Percentiles rank a stretch among this genome's conserved stretches.
Evolutionary conservation across 2,329 filamentous ascomycete species (phyloP).

Genomic region (Claviceps arundinis): DNA sequence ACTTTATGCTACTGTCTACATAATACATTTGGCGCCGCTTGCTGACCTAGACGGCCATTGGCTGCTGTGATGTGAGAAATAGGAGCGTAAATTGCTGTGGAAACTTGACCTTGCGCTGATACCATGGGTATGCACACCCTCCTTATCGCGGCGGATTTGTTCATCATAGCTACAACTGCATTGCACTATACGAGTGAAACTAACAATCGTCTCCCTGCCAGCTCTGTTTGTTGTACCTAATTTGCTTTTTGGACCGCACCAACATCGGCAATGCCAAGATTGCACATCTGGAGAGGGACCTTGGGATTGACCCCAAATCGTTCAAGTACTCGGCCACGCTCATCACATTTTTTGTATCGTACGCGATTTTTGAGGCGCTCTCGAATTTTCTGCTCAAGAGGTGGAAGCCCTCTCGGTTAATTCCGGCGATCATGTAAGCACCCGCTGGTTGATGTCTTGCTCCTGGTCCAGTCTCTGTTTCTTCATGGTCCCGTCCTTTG

Average conservation of each 20-base stretch:
- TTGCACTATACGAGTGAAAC: too few species aligned
- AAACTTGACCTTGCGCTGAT: conserved; percentile 49
- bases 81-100: conserved; percentile 50
- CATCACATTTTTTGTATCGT: conserved; percentile 79
- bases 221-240: conserved; percentile 59
- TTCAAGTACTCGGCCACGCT: conserved; percentile 60
- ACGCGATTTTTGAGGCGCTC: conserved; percentile 63
- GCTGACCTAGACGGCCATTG: background rate
- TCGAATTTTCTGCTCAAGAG: conserved; percentile 73
- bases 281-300: conserved; percentile 26
- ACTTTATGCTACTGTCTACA: too few species aligned
- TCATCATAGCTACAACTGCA: too few species aligned
- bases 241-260: conserved; percentile 62
- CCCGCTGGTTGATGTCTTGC: background rate
- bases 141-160: too few species aligned
- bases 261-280: conserved; percentile 65
- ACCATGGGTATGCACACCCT: conserved; percentile 33
- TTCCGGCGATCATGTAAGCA: conserved; percentile 64
- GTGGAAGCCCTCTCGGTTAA: conserved; percentile 62
- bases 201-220: conserved; percentile 7
- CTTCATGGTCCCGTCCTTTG: too few species aligned
- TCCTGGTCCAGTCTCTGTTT: background rate
- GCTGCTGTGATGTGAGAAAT: background rate
- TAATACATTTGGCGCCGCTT: too few species aligned
- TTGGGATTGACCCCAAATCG: conserved; percentile 43